These are phyloP conservation scores for Kazachstania sp. DNA, from an alignment of 1,139 yeast genomes.

Conservation along the genomic window DNA sequence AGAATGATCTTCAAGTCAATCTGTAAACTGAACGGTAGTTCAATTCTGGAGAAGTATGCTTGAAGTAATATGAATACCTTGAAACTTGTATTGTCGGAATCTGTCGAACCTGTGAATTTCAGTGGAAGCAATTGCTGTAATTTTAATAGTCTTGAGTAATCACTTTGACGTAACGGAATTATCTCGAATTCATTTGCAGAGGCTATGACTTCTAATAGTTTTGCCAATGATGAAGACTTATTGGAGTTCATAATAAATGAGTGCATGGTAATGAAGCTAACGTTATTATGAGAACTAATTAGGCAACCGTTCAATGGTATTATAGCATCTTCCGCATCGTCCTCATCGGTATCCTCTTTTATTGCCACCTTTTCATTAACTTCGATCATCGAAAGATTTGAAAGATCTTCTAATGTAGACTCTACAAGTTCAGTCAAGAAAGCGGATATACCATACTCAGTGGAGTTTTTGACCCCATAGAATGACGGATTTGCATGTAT, in stretches of 20 bases:
- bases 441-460: constrained; percentile 66
- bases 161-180: constrained; percentile 55
- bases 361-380: constrained; percentile 43
- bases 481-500: constrained; percentile 77
- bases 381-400: constrained; percentile 55
- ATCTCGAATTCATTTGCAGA: constrained; percentile 61
- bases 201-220: constrained; percentile 53
- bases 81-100: constrained; percentile 47
- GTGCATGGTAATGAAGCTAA: constrained; percentile 60
- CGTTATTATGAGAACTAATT: constrained; percentile 65
- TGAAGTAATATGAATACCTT: constrained; percentile 73
- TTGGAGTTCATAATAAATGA: constrained; percentile 43
- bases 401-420: constrained; percentile 55
- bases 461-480: constrained; percentile 62
- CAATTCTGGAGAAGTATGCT: constrained; percentile 66
- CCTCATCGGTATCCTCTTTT: constrained; percentile 33
- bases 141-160: constrained; percentile 40
- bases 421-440: constrained; percentile 80
- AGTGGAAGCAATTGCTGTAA: constrained; percentile 57
- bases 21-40: constrained; percentile 50
- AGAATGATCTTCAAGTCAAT: constrained; percentile 50
- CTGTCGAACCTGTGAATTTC: constrained; percentile 36
- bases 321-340: constrained; percentile 40
- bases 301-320: constrained; percentile 60
- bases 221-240: constrained; percentile 49